Percentiles rank a stretch among this genome's conserved stretches.
Conservation (phyloP, 2,329 filamentous ascomycete species). For the Colletotrichum kahawae region DNA sequence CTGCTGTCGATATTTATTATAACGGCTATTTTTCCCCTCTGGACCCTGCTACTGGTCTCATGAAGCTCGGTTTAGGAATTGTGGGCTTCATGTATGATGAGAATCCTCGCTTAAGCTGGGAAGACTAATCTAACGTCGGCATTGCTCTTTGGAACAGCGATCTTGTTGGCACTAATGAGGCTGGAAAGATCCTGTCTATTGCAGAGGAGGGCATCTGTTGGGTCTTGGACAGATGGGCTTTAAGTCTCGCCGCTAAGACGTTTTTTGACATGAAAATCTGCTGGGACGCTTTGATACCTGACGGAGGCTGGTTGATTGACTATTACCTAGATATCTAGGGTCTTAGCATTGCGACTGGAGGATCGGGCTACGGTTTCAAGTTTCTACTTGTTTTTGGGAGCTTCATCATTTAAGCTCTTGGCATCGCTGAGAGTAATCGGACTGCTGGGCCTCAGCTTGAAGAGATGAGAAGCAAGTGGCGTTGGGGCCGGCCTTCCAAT, state of each 20-base stretch:
- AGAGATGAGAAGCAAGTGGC: not conserved
- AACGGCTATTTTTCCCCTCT: not conserved
- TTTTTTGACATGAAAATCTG: not conserved
- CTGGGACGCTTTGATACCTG: not conserved
- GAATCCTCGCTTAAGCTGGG: not conserved
- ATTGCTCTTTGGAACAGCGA: not conserved
- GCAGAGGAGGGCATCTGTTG: not conserved
- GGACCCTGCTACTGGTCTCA: not conserved
- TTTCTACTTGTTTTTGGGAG: not conserved
- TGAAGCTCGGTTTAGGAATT: not conserved
- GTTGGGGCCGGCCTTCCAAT: not conserved
- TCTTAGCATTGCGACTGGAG: not conserved
- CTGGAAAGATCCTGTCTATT: not conserved
- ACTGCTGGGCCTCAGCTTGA: not conserved
- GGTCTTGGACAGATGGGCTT: not conserved
- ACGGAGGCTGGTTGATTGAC: not conserved
- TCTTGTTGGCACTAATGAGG: not conserved
- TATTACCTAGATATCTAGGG: not conserved
- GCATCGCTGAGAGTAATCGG: not conserved
- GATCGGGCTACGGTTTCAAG: not conserved
- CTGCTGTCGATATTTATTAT: not conserved
- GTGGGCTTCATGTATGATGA: not conserved
- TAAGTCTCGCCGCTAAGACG: not conserved
- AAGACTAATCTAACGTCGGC: not conserved
- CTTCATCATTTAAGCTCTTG: not conserved